Evolutionary conservation across 768 basidiomycete species (phyloP).

Genomic region (Pholiota microspora): DNA sequence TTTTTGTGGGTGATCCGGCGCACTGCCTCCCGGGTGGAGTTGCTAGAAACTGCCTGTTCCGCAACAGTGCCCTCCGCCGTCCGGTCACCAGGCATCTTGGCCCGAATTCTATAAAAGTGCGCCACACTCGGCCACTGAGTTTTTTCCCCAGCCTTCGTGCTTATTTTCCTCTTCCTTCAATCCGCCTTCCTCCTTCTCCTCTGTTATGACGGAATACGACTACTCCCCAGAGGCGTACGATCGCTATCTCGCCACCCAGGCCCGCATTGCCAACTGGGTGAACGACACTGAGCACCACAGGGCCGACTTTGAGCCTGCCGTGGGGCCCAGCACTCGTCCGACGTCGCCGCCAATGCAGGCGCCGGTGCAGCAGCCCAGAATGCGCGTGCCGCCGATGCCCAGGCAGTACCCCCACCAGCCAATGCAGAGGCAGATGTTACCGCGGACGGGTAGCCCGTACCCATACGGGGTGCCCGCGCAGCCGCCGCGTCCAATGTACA

Average conservation of each 20-base stretch:
- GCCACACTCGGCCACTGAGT: not conserved
- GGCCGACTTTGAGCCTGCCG: constrained; percentile 24
- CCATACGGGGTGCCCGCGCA: not conserved
- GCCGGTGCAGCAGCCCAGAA: not conserved
- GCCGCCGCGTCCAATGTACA: constrained; percentile 15
- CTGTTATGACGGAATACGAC: constrained; percentile 57
- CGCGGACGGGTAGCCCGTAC: constrained; percentile 1
- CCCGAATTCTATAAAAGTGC: not conserved
- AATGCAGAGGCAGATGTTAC: constrained; percentile 1
- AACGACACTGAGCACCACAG: constrained; percentile 41
- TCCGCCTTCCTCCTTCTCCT: not conserved
- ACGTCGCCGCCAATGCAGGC: constrained; percentile 3
- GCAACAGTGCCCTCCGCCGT: not conserved
- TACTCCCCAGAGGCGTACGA: constrained; percentile 56
- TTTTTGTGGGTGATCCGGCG: not conserved
- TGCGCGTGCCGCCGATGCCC: too few relatives aligned
- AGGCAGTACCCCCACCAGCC: constrained; percentile 12
- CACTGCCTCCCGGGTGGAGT: not conserved
- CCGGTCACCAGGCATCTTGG: not conserved
- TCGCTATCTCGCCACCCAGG: constrained; percentile 43
- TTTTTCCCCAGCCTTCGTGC: not conserved
- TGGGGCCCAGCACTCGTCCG: constrained; percentile 6
- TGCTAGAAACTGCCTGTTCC: not conserved
- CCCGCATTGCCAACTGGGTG: constrained; percentile 52
- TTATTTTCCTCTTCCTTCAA: not conserved